These are phyloP conservation scores for Rubia tinctorum DNA, from an alignment of 305 asterid genomes.

Conservation along the genomic window DNA sequence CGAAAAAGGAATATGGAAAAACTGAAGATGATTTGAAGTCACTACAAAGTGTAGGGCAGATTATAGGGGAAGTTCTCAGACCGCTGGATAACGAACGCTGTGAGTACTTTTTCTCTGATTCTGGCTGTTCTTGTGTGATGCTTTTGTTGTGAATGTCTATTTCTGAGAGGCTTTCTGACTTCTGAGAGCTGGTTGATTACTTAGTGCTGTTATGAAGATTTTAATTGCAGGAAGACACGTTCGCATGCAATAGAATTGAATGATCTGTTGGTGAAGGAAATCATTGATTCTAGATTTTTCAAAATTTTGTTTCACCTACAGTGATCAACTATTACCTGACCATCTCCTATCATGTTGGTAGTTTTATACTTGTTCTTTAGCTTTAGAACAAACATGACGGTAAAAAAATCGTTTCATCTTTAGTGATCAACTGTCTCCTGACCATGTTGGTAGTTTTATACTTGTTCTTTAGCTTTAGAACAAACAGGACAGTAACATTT, in stretches of 20 bases:
- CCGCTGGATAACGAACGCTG: slow-evolving; percentile 97
- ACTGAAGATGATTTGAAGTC: slow-evolving; percentile 98
- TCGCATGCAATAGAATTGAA: no score
- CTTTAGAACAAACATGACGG: no score
- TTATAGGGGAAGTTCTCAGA: slow-evolving; percentile 95
- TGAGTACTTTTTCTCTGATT: slow-evolving; percentile 29
- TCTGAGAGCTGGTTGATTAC: background rate
- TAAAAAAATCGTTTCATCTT: no score
- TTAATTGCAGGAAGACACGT: no score
- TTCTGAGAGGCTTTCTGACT: background rate
- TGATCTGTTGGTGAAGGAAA: no score
- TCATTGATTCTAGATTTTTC: background rate
- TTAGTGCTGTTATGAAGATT: background rate
- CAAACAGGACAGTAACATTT: no score
- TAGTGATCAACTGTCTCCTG: no score
- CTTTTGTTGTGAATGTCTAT: background rate
- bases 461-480: no score
- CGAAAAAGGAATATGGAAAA: slow-evolving; percentile 85
- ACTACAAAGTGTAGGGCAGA: slow-evolving; percentile 98
- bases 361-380: no score
- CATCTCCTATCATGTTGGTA: background rate
- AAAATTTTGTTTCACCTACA: background rate
- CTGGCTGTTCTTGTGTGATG: background rate
- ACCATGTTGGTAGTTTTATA: no score
- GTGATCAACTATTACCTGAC: background rate